Percentiles rank a stretch among this genome's conserved stretches.
These are phyloP conservation scores for Volvox africanus DNA, from an alignment of 139 green algal genomes.

Conservation along the genomic window DNA sequence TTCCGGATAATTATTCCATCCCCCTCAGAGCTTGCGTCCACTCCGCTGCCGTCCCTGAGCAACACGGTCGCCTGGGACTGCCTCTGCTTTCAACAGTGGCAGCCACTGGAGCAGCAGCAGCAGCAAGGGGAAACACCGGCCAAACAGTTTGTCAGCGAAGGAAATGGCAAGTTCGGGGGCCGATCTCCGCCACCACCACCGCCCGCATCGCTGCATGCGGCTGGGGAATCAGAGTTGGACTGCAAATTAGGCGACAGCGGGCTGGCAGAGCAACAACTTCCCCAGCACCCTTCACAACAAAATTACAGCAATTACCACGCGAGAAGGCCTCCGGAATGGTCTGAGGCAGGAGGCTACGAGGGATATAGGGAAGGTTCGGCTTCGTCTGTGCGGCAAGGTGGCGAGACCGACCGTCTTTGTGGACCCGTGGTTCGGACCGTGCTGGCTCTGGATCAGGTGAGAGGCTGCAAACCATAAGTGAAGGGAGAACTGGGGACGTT, in stretches of 20 bases:
- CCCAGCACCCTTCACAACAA: too few species aligned
- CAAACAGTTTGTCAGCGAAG: neutral
- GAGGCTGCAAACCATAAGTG: too few species aligned
- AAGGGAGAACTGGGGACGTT: too few species aligned
- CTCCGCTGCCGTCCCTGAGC: neutral
- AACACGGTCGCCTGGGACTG: conserved; percentile 49
- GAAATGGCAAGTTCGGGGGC: neutral
- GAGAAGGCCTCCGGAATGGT: too few species aligned
- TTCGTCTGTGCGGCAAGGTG: neutral
- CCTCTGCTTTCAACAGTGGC: conserved; percentile 51
- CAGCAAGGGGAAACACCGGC: neutral
- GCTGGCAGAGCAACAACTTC: neutral
- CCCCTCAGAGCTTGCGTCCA: conserved; percentile 25
- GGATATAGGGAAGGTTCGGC: neutral
- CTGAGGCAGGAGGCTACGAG: neutral
- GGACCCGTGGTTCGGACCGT: conserved; percentile 38
- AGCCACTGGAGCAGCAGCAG: conserved; percentile 24
- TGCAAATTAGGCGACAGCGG: too few species aligned
- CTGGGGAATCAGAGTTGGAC: neutral
- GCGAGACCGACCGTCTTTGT: conserved; percentile 34
- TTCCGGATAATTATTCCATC: neutral
- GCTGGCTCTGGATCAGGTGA: conserved; percentile 50
- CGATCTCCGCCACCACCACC: neutral
- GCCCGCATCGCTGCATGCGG: neutral
- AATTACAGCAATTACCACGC: too few species aligned